Base-by-base conservation (phyloP, 1,284 basidiomycete genomes). In the Pascua sp. region DNA sequence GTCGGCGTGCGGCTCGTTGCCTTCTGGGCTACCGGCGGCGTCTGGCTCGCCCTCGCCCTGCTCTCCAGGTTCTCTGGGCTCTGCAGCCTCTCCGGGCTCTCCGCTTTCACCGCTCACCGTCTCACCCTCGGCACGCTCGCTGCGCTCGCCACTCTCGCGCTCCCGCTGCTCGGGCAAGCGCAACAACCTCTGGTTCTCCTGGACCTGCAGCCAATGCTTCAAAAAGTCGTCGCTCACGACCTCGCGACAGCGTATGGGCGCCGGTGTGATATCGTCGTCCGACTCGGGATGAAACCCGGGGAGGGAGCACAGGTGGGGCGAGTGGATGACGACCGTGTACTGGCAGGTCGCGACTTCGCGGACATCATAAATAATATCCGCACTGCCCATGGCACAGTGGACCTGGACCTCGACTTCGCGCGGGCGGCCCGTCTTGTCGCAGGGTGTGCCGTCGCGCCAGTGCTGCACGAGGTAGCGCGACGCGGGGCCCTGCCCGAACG, bases 321-420 rank as follows among this genome's bases (percentile, higher is more conserved):
- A 94, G 74, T 95, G 88, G 57, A 97, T 86, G 64, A 95, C 88
- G 56, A 97, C 81, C 49, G 95, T 85, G 74, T 97, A 96, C 66
- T 88, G 86, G 77, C 93, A 81, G 37, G 87, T 93, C 70, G 88
- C 88, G 17, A 90, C 84, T 80, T 97, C 93, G 72, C 93, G 91
- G 67, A 97, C 86, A 70, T 93, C 87, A 53, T 90, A 84, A 68
- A 96, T 90, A 45, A 73, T 67, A 67, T 82, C 81, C 42, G 88
- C 85, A 77, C 88, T 88, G 54, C 88, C 88, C 87, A 91, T 90
- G 60, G 89, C 90, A 78, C 93, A 97, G 77, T 97, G 93, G 74
- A 94, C 93, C 88, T 97, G 93, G 40, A 97, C 86, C 81, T 97
- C 92, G 51, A 93, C 87, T 77, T 90, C 88, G 59, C 93, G 86